A percentile compares a stretch with the other conserved stretches of the same genome.
Conservation (phyloP, 495 filamentous ascomycete genomes). For the Xylaria palmicola region DNA sequence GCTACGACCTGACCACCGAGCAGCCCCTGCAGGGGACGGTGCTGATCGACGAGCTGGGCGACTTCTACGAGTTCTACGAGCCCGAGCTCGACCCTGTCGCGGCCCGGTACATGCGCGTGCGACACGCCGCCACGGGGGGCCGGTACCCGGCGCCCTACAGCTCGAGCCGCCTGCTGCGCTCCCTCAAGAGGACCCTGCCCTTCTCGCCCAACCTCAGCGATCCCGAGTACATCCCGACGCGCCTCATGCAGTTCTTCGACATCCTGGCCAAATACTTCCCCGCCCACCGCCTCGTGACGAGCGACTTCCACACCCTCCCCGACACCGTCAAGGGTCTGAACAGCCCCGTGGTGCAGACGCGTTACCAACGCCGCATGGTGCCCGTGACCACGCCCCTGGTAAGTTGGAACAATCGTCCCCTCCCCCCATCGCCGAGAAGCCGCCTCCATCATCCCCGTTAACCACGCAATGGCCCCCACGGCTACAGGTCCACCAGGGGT, state of each 20-base stretch:
- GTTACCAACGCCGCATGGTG: conserved; percentile 80
- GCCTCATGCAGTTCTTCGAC: conserved; percentile 95
- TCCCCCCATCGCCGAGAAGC: neutral
- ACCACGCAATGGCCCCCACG: neutral
- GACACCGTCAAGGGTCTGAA: conserved; percentile 80
- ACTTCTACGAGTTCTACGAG: conserved; percentile 92
- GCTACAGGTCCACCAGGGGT: conserved; percentile 88
- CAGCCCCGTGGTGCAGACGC: conserved; percentile 92
- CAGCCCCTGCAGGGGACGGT: conserved; percentile 81
- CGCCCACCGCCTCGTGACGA: conserved; percentile 79
- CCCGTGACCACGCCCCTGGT: conserved; percentile 90
- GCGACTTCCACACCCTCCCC: conserved; percentile 85
- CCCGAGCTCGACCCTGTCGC: conserved; percentile 78
- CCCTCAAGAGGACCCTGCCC: conserved; percentile 59
- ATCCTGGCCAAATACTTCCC: conserved; percentile 85
- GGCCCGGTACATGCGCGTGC: conserved; percentile 74
- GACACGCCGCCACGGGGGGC: conserved; percentile 57
- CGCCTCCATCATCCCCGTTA: neutral
- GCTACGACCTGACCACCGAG: conserved; percentile 76
- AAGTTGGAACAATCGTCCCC: conserved; percentile 35
- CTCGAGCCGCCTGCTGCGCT: conserved; percentile 55
- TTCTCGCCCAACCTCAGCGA: conserved; percentile 69
- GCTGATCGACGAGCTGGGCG: conserved; percentile 78
- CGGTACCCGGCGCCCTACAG: conserved; percentile 52
- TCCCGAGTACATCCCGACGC: conserved; percentile 91